A percentile compares a stretch with the other conserved stretches of the same genome.
Conservation (phyloP, 2,329 filamentous ascomycete species). For the Cordyceps javanica region DNA sequence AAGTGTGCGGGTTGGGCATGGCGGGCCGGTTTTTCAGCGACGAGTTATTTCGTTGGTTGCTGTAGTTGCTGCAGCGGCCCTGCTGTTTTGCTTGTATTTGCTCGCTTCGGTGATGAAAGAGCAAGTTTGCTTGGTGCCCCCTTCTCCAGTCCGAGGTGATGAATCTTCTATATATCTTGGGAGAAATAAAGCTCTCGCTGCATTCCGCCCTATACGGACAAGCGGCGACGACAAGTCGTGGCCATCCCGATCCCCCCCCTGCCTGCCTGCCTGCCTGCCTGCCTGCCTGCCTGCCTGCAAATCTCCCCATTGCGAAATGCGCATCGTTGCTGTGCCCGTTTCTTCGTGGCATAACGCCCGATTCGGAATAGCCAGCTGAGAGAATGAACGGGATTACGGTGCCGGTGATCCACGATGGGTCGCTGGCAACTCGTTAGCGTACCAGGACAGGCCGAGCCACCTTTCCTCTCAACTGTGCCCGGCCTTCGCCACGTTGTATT, state of each 20-base stretch:
- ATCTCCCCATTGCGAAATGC: background rate
- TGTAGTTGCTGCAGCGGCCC: background rate
- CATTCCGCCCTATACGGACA: background rate
- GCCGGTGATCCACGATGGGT: background rate
- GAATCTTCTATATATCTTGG: background rate
- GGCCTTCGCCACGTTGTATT: too few species aligned
- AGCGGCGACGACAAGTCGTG: background rate
- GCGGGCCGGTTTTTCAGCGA: background rate
- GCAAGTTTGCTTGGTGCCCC: too few species aligned
- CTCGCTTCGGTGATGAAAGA: background rate
- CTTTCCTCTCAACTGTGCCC: too few species aligned
- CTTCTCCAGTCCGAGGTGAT: too few species aligned
- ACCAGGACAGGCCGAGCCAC: too few species aligned
- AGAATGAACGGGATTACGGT: background rate
- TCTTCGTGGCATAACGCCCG: conserved; percentile 12
- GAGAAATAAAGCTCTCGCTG: background rate
- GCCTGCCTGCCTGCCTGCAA: background rate
- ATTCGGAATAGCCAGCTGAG: conserved; percentile 3
- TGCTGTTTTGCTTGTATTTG: background rate
- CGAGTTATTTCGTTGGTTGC: background rate
- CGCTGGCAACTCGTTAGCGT: too few species aligned
- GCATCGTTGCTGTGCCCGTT: background rate
- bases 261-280: too few species aligned
- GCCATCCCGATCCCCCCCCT: background rate
- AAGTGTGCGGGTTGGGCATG: conserved; percentile 18